phyloP scores from a whole-genome alignment of 1,284 basidiomycete genomes.

The Ceratorhiza oryzae-sativae region DNA sequence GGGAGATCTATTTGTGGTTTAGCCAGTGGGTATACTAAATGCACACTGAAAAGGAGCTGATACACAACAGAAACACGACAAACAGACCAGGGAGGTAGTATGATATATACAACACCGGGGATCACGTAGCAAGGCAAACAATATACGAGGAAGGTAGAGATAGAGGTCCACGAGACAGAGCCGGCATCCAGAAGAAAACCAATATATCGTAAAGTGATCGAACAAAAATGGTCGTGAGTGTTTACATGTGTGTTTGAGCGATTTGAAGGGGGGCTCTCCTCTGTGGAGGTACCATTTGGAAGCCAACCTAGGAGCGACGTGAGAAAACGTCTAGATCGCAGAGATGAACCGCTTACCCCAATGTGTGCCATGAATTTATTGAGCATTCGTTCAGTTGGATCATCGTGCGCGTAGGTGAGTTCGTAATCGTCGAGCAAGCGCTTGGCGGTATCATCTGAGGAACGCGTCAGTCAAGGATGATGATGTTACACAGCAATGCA shows the following conservation, averaged over 20 bases:
- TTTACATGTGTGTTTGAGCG: neutral
- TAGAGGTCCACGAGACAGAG: slow-evolving; percentile 20
- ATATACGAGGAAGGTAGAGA: slow-evolving; percentile 9
- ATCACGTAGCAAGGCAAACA: neutral
- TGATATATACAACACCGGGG: slow-evolving; percentile 16
- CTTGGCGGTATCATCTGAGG: slow-evolving; percentile 49
- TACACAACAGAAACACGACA: slow-evolving; percentile 31
- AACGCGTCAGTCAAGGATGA: neutral
- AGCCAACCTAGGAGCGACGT: slow-evolving; percentile 18
- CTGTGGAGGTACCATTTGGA: slow-evolving; percentile 36
- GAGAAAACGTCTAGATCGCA: neutral
- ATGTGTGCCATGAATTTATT: slow-evolving; percentile 64
- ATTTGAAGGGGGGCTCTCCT: slow-evolving; percentile 29
- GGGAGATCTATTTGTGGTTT: neutral
- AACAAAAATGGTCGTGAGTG: neutral
- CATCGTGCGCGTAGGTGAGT: slow-evolving; percentile 48
- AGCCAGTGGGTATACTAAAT: slow-evolving; percentile 4
- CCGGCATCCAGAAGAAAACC: slow-evolving; percentile 10
- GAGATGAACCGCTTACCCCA: slow-evolving; percentile 53
- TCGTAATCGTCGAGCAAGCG: slow-evolving; percentile 54
- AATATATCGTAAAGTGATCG: neutral
- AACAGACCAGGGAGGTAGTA: slow-evolving; percentile 2
- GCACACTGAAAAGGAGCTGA: slow-evolving; percentile 16
- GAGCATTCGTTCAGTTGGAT: slow-evolving; percentile 56
- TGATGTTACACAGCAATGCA: slow-evolving; percentile 22